A percentile compares a stretch with the other conserved stretches of the same genome.
phyloP scores from a whole-genome alignment of 2,329 filamentous ascomycete genomes.

The Amauroascus verrucosus region DNA sequence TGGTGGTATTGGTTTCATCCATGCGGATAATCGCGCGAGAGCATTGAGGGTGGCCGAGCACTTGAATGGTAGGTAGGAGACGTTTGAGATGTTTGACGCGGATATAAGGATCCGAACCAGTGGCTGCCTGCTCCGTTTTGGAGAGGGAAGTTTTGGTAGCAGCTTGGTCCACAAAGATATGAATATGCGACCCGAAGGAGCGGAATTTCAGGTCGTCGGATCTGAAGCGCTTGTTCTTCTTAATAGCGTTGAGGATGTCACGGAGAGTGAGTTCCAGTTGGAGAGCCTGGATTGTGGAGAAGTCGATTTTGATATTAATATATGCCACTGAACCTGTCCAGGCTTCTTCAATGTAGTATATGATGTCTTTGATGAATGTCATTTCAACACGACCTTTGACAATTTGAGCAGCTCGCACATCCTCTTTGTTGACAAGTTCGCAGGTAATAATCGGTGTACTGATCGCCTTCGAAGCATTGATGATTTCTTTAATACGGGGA shows the following conservation, averaged over 20 bases:
- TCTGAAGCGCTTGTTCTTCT: constrained; percentile 66
- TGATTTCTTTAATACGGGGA: constrained; percentile 99
- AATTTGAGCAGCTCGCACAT: constrained; percentile 71
- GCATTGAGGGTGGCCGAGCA: constrained; percentile 81
- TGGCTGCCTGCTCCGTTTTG: constrained; percentile 35
- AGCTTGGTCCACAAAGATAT: constrained; percentile 55
- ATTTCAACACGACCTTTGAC: constrained; percentile 94
- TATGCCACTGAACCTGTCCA: constrained; percentile 71
- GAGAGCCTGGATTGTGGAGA: constrained; percentile 64
- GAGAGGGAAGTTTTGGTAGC: constrained; percentile 27
- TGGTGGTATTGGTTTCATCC: constrained; percentile 56
- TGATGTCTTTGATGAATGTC: constrained; percentile 73
- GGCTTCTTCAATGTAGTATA: constrained; percentile 73
- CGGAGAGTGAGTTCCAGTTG: constrained; percentile 65
- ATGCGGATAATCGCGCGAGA: constrained; percentile 81
- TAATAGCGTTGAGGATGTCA: constrained; percentile 68
- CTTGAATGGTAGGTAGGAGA: constrained; percentile 67
- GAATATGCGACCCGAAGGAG: constrained; percentile 46
- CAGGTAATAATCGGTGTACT: constrained; percentile 91
- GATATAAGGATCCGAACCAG: constrained; percentile 37
- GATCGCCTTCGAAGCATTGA: constrained; percentile 91
- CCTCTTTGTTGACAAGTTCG: constrained; percentile 63
- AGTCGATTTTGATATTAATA: constrained; percentile 72
- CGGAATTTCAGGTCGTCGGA: constrained; percentile 55
- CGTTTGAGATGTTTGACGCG: constrained; percentile 79